Percentiles rank a stretch among this genome's conserved stretches.
phyloP scores from a whole-genome alignment of 306 rosid species.

The Rosa multiflora region DNA sequence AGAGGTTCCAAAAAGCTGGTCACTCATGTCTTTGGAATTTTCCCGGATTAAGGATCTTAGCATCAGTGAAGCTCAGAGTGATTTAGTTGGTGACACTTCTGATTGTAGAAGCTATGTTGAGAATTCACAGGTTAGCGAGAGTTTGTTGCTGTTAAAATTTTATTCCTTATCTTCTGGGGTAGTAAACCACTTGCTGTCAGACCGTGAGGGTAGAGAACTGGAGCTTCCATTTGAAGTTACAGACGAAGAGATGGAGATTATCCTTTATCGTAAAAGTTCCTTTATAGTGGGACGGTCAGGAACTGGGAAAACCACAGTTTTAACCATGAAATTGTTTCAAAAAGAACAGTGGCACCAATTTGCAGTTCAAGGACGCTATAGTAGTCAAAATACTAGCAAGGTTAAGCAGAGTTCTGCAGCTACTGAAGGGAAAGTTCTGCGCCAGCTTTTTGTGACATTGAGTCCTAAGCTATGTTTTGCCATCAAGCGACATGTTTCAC shows the following conservation, averaged over 20 bases:
- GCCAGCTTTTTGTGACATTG: constrained; percentile 75
- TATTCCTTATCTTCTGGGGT: constrained; percentile 53
- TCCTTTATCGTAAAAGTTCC: constrained; percentile 51
- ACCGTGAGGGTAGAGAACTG: constrained; percentile 45
- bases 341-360: constrained; percentile 47
- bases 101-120: constrained; percentile 67
- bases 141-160: constrained; percentile 76
- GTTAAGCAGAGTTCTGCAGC: constrained; percentile 18
- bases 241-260: constrained; percentile 60
- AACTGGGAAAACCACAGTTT: constrained; percentile 81
- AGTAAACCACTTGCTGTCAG: constrained; percentile 61
- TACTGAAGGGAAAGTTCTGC: constrained; percentile 34
- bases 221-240: constrained; percentile 80
- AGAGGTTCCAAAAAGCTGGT: constrained; percentile 63
- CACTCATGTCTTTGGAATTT: constrained; percentile 35
- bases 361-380: constrained; percentile 34
- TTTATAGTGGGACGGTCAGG: constrained; percentile 83
- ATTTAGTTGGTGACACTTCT: constrained; percentile 23
- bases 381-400: constrained; percentile 9
- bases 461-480: constrained; percentile 75
- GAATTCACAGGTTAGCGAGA: constrained; percentile 78
- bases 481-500: constrained; percentile 58
- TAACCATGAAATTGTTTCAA: constrained; percentile 71
- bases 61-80: constrained; percentile 25
- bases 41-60: constrained; percentile 35